phyloP scores from a whole-genome alignment of 2,329 filamentous ascomycete genomes.

The Berkeleyomyces basicola region DNA sequence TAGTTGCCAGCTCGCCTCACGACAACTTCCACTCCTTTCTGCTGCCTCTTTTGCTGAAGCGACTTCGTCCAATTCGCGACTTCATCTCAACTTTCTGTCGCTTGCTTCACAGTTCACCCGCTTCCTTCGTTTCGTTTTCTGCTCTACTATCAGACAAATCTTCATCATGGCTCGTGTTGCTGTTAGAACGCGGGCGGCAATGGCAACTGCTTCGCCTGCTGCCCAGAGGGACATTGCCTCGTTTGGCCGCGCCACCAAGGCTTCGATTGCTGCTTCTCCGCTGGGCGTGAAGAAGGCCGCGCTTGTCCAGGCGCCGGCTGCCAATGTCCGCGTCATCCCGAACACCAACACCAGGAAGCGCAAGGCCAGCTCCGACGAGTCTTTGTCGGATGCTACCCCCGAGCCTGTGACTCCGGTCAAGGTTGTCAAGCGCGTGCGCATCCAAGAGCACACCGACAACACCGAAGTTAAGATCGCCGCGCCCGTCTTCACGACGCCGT shows the following conservation, averaged over 20 bases:
- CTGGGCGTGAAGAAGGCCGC: constrained; percentile 22
- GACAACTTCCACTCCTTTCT: not conserved
- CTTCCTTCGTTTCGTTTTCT: constrained; percentile 2
- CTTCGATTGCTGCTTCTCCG: constrained; percentile 7
- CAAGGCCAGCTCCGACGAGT: constrained; percentile 22
- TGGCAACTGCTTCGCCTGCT: constrained; percentile 7
- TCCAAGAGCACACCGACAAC: constrained; percentile 11
- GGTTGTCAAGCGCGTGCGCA: constrained; percentile 12
- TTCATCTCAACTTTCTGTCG: not conserved
- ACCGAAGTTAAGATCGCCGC: constrained; percentile 2
- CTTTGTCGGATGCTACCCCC: constrained; percentile 14
- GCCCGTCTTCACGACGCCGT: constrained; percentile 7
- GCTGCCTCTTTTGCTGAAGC: not conserved
- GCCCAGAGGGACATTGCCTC: constrained; percentile 9
- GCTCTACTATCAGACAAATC: not conserved
- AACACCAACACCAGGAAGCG: constrained; percentile 22
- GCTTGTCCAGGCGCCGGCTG: not conserved
- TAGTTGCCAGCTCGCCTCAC: not conserved
- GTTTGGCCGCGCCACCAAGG: constrained; percentile 16
- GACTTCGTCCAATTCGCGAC: not conserved
- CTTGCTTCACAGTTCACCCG: not conserved
- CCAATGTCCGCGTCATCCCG: constrained; percentile 8
- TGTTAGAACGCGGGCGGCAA: constrained; percentile 9
- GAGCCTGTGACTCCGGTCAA: constrained; percentile 8
- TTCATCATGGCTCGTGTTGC: constrained; percentile 13